Evolutionary conservation across 495 filamentous ascomycete species (phyloP), one percentile per base, ranked within the genome.

Genomic region (Cudoniella acicularis): DNA sequence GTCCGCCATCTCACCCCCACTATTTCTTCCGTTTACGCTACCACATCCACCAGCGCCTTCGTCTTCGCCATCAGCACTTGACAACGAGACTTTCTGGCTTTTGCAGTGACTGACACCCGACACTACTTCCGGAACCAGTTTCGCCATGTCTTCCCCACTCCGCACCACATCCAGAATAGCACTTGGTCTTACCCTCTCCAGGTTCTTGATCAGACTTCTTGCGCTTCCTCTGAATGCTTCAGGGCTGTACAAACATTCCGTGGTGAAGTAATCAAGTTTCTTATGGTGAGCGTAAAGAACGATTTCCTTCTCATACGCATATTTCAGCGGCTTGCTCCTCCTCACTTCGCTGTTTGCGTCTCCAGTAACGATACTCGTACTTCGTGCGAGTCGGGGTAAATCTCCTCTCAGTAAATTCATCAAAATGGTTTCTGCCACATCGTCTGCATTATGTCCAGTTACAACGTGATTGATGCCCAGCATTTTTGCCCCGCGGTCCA

Each of bases 231-330:
- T 83, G 65, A 98, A 98, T n/a, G 95, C 94, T 75, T 98, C 94
- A 0, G 94, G 94, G 50, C 91, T 96, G 74, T 98, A 98, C 54
- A 98, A 91, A 76, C 94, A 98, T 75, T 98, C 94, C 0, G 94
- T 98, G 61, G 85, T 93, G 74, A 98, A 98, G 73, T 98, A 98
- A 70, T 98, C 94, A 57, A 98, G 79, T 68, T 91, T 89, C 68
- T 92, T 93, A 74, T 98, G 91, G 63, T 96, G 89, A 17, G 94
- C 94, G 69, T 98, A 98, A 11, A 98, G 78, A 9, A 98, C 94
- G 57, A 98, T 98, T 66, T 98, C 94, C 75, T 98, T 98, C 70
- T 98, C 95, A 67, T 97, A 98, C 0, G 93, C 91, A 69, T 97
- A 98, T 73, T 98, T 98, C 25, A 98, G 77, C 40, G 94, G 94